Base-by-base conservation (phyloP, 208 protist genomes). In the Polymyxa betae region DNA sequence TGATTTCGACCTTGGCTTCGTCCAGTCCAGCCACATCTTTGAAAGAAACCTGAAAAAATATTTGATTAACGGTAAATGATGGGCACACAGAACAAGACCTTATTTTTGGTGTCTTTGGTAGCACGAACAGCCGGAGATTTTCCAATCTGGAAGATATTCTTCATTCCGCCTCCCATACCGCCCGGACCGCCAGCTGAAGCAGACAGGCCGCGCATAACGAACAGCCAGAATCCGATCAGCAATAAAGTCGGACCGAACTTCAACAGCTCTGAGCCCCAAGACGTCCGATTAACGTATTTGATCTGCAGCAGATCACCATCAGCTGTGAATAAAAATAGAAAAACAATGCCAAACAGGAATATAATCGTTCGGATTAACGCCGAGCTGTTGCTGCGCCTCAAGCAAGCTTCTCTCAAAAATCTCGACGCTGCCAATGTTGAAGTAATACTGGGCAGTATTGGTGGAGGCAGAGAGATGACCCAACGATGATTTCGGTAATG, bases 1-100 rank as follows among this genome's bases (percentile, higher is more conserved):
- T 96, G 64, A 99, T 95, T 89, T 99, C 98, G 45, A 97, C 95
- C 92, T 99, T 99, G 0, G 98, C 98, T 92, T 99, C 98, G 0
- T 97, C 96, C 49, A 98, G 96, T 52, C 98, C 98, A 0, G 95
- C 98, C 35, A 99, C 97, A 92, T 99, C 97, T 32, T 93, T 93
- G 90, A 97, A 97, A 32, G 90, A 94, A 0, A 95, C 92, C 0
- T 60, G 5, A 60, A 60, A 60, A 29, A 5, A 60, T 24, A 29
- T 29, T 29, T 60, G 49, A 60, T 5, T 29, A 29, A 60, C 24
- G 49, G 49, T 24, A 60, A 5, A 60, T 5, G 12, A 60, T 24
- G 49, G 49, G 12, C 5, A 60, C 24, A 60, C 24, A 29, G 24
- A 24, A 60, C n/a, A 5, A 43, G n/a, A 82, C 72, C 72, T 92